phyloP scores from a whole-genome alignment of 129 eudicot species.

The Escallonia herrerae region DNA sequence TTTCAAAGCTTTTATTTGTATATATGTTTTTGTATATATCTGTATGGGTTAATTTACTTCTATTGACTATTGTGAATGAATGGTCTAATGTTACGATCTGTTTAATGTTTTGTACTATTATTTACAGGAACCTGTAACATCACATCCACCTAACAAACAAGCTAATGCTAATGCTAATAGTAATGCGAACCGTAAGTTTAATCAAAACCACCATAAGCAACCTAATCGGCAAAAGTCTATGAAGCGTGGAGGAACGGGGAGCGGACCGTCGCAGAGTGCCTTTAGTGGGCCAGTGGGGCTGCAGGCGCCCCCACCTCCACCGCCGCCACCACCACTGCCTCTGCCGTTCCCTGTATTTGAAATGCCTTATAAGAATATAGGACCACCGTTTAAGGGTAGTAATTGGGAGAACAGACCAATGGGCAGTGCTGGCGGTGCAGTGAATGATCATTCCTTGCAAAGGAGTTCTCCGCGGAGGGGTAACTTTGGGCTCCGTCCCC shows the following conservation, averaged over 20 bases:
- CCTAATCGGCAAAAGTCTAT: constrained; percentile 32
- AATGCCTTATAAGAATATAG: constrained; percentile 37
- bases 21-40: background rate
- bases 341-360: constrained; percentile 51
- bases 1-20: background rate
- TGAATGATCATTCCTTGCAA: constrained; percentile 32
- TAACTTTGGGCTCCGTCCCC: constrained; percentile 45
- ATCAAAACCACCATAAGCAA: constrained; percentile 29
- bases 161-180: constrained; percentile 16
- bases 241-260: constrained; percentile 28
- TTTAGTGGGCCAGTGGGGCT: constrained; percentile 20
- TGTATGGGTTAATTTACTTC: background rate
- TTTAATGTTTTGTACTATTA: background rate
- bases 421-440: constrained; percentile 27
- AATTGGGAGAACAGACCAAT: constrained; percentile 37
- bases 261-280: constrained; percentile 31
- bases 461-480: constrained; percentile 46
- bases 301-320: constrained; percentile 29
- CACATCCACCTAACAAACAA: constrained; percentile 41
- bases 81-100: background rate
- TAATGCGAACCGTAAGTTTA: constrained; percentile 29
- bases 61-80: too few species aligned
- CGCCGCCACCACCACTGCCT: constrained; percentile 34
- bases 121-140: constrained; percentile 39
- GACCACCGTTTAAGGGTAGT: constrained; percentile 23